Evolutionary conservation across 371 early-diverging fungal species (phyloP), one percentile per base, ranked within the genome.

Genomic region (Lichtheimia corymbifera): DNA sequence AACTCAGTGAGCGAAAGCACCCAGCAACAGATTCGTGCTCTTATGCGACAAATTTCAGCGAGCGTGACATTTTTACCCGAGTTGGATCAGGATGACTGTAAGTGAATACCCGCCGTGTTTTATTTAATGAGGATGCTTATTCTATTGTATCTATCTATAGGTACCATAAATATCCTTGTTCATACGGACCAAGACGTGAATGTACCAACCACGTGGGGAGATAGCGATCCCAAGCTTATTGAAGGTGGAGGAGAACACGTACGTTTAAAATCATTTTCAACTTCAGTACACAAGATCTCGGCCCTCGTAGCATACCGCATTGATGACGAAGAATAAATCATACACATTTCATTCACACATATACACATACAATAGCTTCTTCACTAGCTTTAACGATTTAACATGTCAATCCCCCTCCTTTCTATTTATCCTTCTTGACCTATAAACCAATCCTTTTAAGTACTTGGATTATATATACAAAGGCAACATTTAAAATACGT

Each of bases 11-110:
- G 13, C 40, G 24, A 65, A 35, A 61, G 58, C 13, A 15, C 90
- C 88, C 66, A 83, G 84, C 62, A 79, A 86, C 93, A 96, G 67
- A 93, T 97, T 50, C 89, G 88, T 60, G 89, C 91, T 2, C 90
- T 96, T 50, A 81, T 97, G 70, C 86, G 96, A 4, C 96, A 97
- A 70, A 94, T 97, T 50, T 91, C 91, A 0, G 91, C 94, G 3
- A 88, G 88, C 59, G 95, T 95, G 15, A 86, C 94, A 5, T 96
- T 93, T 70, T 75, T 97, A 56, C 97, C 97, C 4, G 83, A 87
- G 59, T 77, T 96, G n/a, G 88, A 89, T 50, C 15, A 50, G 9
- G 93, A 92, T 24, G 88, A 91, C 60, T 93, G 96, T 88, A 85
- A 74, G 83, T 53, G n/a, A 50, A 54, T 59, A 35, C 15, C 45